Evolutionary conservation across 2,329 filamentous ascomycete species (phyloP).

Genomic region (Aspergillus novoparasiticus): DNA sequence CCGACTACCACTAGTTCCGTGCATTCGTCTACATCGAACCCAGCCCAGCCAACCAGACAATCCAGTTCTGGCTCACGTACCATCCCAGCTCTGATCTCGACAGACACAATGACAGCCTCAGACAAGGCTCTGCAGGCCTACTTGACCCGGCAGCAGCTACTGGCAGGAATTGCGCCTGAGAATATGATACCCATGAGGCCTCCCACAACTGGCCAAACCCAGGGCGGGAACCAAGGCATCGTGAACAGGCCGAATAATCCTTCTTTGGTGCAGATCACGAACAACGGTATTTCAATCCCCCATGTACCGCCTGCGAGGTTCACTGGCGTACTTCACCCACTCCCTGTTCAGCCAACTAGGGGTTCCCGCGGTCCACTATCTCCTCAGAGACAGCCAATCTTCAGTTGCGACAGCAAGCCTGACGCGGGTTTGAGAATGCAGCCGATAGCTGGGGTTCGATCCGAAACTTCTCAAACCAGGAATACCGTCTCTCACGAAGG

Average conservation of each 20-base stretch:
- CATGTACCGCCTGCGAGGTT: constrained; percentile 25
- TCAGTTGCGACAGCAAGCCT: background rate
- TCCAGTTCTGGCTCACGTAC: background rate
- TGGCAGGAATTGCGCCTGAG: constrained; percentile 30
- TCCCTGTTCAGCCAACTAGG: constrained; percentile 5
- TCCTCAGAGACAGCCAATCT: background rate
- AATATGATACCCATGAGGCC: constrained; percentile 24
- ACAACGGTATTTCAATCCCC: constrained; percentile 22
- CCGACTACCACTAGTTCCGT: background rate
- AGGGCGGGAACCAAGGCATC: background rate
- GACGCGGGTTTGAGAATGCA: background rate
- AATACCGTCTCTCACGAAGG: background rate
- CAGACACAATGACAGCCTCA: background rate
- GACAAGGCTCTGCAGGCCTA: constrained; percentile 25
- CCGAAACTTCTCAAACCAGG: background rate
- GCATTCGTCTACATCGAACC: background rate
- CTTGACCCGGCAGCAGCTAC: constrained; percentile 32
- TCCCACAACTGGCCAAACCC: background rate
- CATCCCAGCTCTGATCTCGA: background rate
- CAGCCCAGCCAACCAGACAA: background rate
- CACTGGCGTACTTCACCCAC: constrained; percentile 18
- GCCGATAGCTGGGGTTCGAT: background rate
- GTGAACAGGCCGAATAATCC: constrained; percentile 10
- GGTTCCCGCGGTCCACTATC: background rate
- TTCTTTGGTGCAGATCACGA: constrained; percentile 22